Percentiles rank a stretch among this genome's conserved stretches.
phyloP scores from a whole-genome alignment of 2,329 filamentous ascomycete species.

The Cladosporium sp. region DNA sequence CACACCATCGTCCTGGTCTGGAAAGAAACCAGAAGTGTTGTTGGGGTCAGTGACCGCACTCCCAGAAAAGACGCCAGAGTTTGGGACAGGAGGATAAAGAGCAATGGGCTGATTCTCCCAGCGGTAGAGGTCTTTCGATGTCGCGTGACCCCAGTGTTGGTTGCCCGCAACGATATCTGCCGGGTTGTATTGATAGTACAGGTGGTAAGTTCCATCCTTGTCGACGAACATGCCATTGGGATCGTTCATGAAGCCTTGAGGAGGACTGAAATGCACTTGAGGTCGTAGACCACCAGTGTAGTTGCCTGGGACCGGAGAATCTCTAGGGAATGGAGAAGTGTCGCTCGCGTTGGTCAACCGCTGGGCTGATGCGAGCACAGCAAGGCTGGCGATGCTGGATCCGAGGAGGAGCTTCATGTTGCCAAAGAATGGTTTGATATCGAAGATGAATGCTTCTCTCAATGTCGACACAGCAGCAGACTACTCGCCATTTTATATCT shows the following conservation, averaged over 20 bases:
- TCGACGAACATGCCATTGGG: constrained; percentile 51
- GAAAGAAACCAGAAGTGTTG: constrained; percentile 67
- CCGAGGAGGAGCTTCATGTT: constrained; percentile 13
- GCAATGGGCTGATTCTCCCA: constrained; percentile 66
- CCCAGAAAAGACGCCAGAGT: constrained; percentile 48
- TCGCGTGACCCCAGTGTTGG: constrained; percentile 67
- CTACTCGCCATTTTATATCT: background rate
- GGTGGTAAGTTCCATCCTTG: constrained; percentile 57
- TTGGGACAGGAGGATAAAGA: constrained; percentile 57
- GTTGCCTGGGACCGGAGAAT: constrained; percentile 24
- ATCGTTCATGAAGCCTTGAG: constrained; percentile 52
- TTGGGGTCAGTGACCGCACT: constrained; percentile 61
- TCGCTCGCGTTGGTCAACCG: background rate
- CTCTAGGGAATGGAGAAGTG: constrained; percentile 22
- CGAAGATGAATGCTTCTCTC: background rate
- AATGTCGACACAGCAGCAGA: background rate
- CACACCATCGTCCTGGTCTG: constrained; percentile 58
- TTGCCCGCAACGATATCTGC: constrained; percentile 53
- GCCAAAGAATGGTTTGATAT: background rate
- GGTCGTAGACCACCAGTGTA: constrained; percentile 25
- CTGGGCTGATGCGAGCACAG: constrained; percentile 12
- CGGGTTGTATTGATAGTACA: constrained; percentile 65
- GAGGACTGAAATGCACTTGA: constrained; percentile 27
- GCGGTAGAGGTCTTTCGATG: constrained; percentile 60
- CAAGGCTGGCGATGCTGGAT: constrained; percentile 7